phyloP scores from a whole-genome alignment of 305 asterid genomes.

The Ilex paraguariensis region DNA sequence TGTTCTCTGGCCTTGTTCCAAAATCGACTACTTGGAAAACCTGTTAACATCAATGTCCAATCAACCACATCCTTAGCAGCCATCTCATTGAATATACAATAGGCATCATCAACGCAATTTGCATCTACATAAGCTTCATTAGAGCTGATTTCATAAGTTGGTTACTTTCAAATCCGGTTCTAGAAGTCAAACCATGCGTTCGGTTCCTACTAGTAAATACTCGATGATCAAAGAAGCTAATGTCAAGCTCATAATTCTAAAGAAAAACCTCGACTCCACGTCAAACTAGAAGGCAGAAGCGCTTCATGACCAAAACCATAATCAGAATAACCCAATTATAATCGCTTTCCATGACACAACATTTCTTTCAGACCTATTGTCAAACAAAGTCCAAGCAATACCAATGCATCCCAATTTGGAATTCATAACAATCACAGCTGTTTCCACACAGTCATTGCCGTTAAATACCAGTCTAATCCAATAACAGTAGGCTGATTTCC shows the following conservation, averaged over 20 bases:
- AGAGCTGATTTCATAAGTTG: constrained; percentile 32
- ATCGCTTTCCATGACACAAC: constrained; percentile 50
- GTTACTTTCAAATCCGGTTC: constrained; percentile 31
- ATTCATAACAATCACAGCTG: constrained; percentile 44
- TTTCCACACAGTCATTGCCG: constrained; percentile 42
- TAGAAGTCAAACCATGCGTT: constrained; percentile 34
- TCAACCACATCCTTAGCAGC: constrained; percentile 35
- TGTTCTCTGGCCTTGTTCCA: constrained; percentile 33
- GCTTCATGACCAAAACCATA: constrained; percentile 43
- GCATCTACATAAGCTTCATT: constrained; percentile 34
- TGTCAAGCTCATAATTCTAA: constrained; percentile 39
- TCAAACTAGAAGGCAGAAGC: constrained; percentile 25
- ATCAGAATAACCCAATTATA: constrained; percentile 39
- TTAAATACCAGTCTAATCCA: constrained; percentile 29
- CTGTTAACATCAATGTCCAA: constrained; percentile 60
- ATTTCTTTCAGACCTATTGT: constrained; percentile 43
- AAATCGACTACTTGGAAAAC: constrained; percentile 36
- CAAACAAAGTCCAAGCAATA: constrained; percentile 34
- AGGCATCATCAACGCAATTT: constrained; percentile 29
- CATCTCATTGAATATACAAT: constrained; percentile 36
- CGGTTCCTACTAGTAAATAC: constrained; percentile 18
- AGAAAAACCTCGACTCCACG: constrained; percentile 35
- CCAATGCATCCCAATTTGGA: constrained; percentile 30
- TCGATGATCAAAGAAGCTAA: constrained; percentile 15
- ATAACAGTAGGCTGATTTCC: constrained; percentile 52